phyloP scores from a whole-genome alignment of 805 yeast species.

The Blastobotrys robertii region DNA sequence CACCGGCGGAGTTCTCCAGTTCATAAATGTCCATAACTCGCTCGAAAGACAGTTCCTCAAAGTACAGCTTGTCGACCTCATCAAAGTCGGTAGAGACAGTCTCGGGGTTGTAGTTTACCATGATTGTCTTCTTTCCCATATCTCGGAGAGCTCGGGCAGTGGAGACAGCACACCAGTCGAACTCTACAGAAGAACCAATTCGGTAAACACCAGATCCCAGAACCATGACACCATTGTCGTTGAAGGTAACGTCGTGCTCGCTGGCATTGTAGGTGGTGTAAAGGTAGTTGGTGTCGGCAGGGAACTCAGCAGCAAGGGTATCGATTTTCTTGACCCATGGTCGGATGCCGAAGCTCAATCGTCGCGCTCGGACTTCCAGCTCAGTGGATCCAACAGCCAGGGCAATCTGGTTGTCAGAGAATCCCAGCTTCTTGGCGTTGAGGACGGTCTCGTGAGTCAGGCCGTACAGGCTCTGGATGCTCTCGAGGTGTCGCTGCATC shows the following conservation, averaged over 20 bases:
- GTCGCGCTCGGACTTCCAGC: constrained; percentile 68
- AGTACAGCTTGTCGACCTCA: constrained; percentile 94
- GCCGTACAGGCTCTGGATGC: constrained; percentile 45
- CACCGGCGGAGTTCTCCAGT: constrained; percentile 80
- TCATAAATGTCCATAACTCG: constrained; percentile 97
- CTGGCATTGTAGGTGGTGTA: constrained; percentile 95
- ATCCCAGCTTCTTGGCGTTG: constrained; percentile 87
- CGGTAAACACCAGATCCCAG: constrained; percentile 99
- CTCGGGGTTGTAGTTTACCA: constrained; percentile 98
- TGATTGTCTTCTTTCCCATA: constrained; percentile 79
- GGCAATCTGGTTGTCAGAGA: constrained; percentile 91
- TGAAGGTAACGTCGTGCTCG: constrained; percentile 70
- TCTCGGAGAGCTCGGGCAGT: constrained; percentile 91
- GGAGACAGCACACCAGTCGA: constrained; percentile 98
- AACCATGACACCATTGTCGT: constrained; percentile 88
- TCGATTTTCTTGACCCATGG: constrained; percentile 97
- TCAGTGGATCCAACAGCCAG: constrained; percentile 63
- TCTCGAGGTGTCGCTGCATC: constrained; percentile 73
- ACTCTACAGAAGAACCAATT: constrained; percentile 96
- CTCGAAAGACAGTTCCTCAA: constrained; percentile 90
- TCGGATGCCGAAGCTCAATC: constrained; percentile 69
- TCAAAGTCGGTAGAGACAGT: constrained; percentile 97
- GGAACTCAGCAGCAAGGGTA: constrained; percentile 97
- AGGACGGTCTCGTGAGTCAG: constrained; percentile 60
- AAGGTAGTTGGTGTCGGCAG: constrained; percentile 90